Evolutionary conservation across 129 eudicot genomes (phyloP), one percentile per base, ranked within the genome.

Genomic region (Ambrosia trifida): DNA sequence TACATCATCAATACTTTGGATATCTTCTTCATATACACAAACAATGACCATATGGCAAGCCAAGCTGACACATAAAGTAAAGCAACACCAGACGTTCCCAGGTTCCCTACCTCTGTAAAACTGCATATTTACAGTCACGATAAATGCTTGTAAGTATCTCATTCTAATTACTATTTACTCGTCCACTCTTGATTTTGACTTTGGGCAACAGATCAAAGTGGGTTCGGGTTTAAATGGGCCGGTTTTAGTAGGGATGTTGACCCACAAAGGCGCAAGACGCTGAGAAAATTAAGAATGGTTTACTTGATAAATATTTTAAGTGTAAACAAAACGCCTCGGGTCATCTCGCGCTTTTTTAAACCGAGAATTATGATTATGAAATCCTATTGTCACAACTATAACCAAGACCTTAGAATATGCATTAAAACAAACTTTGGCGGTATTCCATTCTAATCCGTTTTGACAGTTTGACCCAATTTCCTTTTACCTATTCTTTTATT

Each of bases 1-100:
- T 83, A 92, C 81, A 60, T 82, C 81, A 94, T 71, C 84, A 93
- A 65, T 56, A 94, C 95, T 83, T 85, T 90, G 81, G 85, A 89
- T 73, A 94, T 94, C 95, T 94, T 94, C 83, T 85, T 90, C 97
- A 84, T 83, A 73, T 94, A 94, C 76, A 90, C 99, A 53, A 82
- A 78, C 79, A 94, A 66, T 60, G 99, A 94, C 99, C 99, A 94
- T 67, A 90, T 72, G 64, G 99, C 89, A 11, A 94, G 86, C 87
- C 96, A 83, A 4, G 99, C 97, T 36, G 99, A 94, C 33, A 88
- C 54, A 66, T 94, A 94, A 14, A 94, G 96, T 74, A 90, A 79
- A 32, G 68, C 75, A 52, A 90, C 96, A 73, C 99, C 97, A 66
- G 86, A 78, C 58, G 86, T 69, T 59, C 78, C 91, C 63, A 94